These are phyloP conservation scores for Trichoderma arundinaceum DNA, from an alignment of 2,329 filamentous ascomycete genomes.

Conservation along the genomic window DNA sequence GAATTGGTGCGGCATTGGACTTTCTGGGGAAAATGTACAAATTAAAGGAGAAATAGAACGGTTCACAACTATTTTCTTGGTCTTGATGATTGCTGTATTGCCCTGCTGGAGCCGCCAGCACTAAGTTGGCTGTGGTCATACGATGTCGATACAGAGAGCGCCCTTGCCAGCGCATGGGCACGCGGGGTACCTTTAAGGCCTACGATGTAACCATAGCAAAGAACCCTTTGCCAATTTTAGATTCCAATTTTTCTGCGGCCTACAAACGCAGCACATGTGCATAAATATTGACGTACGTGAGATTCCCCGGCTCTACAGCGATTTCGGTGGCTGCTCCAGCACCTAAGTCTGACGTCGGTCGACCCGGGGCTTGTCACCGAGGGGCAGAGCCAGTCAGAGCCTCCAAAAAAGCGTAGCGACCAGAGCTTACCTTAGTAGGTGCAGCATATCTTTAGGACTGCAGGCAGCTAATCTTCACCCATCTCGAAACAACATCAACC, in stretches of 20 bases:
- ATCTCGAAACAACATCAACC: slow-evolving; percentile 6
- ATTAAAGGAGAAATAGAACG: slow-evolving; percentile 42
- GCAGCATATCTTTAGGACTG: background rate
- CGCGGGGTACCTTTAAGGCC: background rate
- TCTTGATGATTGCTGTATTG: background rate
- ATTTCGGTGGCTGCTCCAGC: background rate
- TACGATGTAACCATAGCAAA: background rate
- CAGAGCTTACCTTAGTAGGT: background rate
- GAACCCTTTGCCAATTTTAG: background rate
- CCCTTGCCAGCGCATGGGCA: background rate
- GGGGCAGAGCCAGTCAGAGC: slow-evolving; percentile 34
- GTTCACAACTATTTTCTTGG: slow-evolving; percentile 32
- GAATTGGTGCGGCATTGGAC: slow-evolving; percentile 25
- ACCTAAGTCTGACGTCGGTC: slow-evolving; percentile 35
- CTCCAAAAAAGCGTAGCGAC: background rate
- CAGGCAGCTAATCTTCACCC: background rate
- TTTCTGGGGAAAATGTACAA: slow-evolving; percentile 45
- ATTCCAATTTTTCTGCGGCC: background rate
- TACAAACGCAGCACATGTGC: background rate
- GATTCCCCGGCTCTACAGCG: background rate
- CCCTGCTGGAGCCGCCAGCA: background rate
- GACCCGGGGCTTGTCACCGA: slow-evolving; percentile 31
- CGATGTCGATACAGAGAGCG: background rate
- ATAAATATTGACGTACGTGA: background rate
- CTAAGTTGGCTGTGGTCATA: slow-evolving; percentile 4